These are phyloP conservation scores for Claviceps humidiphila DNA, from an alignment of 2,329 filamentous ascomycete species.

Conservation along the genomic window DNA sequence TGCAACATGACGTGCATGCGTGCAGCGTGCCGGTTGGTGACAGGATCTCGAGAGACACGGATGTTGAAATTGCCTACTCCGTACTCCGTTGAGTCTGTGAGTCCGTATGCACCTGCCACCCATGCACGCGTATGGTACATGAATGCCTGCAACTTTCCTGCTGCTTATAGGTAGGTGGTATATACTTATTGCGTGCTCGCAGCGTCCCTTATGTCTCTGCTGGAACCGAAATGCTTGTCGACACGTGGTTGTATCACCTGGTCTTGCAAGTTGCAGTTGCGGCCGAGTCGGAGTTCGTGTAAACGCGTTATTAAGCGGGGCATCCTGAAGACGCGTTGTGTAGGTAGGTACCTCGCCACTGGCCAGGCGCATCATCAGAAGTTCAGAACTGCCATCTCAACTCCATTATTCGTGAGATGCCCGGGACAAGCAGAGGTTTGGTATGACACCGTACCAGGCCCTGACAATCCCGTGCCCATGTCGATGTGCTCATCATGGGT, in stretches of 20 bases:
- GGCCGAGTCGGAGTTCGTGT: constrained; percentile 1
- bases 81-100: no score
- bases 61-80: neutral
- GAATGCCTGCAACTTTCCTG: no score
- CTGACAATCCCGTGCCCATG: neutral
- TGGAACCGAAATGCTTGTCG: neutral
- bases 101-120: no score
- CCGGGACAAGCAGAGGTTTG: neutral
- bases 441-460: neutral
- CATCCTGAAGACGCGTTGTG: neutral
- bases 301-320: neutral
- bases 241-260: neutral
- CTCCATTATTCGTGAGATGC: neutral
- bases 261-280: neutral
- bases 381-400: neutral
- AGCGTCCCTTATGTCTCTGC: neutral
- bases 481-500: neutral
- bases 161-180: neutral
- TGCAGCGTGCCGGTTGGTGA: neutral
- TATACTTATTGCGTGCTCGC: neutral
- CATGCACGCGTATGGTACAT: no score
- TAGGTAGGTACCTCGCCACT: no score
- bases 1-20: neutral
- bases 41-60: neutral
- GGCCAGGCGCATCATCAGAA: neutral